phyloP scores from a whole-genome alignment of 1,139 yeast genomes.

The Pichia sp. region DNA sequence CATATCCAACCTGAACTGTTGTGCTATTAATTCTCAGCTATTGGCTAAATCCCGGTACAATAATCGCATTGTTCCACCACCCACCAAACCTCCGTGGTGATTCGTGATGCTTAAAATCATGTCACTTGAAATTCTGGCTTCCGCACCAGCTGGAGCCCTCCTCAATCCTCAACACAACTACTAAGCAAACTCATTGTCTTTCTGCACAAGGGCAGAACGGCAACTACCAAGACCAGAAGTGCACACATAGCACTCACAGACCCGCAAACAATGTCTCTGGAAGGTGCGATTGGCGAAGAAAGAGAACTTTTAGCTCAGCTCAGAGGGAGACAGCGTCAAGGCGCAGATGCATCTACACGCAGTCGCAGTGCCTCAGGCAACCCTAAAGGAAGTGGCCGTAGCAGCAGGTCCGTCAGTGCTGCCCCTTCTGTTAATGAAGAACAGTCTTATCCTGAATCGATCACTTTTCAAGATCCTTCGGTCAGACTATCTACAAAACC shows the following conservation, averaged over 20 bases:
- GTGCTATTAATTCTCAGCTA: no score
- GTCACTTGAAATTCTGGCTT: no score
- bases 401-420: conserved; percentile 20
- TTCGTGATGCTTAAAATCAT: no score
- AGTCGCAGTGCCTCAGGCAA: conserved; percentile 10
- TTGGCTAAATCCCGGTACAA: no score
- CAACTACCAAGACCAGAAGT: not conserved
- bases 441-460: conserved; percentile 35
- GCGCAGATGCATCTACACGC: conserved; percentile 11
- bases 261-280: conserved; percentile 43
- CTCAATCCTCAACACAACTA: no score
- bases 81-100: no score
- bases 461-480: conserved; percentile 47
- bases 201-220: no score
- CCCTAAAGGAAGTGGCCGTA: conserved; percentile 4
- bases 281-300: conserved; percentile 40
- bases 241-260: not conserved
- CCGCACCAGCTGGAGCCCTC: no score
- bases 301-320: conserved; percentile 32
- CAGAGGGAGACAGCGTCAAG: conserved; percentile 25
- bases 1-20: no score
- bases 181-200: no score
- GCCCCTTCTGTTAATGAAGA: conserved; percentile 16
- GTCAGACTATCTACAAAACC: conserved; percentile 35
- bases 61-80: no score